Evolutionary conservation across 2,329 filamentous ascomycete genomes (phyloP).

Genomic region (Sphaerulina musiva): DNA sequence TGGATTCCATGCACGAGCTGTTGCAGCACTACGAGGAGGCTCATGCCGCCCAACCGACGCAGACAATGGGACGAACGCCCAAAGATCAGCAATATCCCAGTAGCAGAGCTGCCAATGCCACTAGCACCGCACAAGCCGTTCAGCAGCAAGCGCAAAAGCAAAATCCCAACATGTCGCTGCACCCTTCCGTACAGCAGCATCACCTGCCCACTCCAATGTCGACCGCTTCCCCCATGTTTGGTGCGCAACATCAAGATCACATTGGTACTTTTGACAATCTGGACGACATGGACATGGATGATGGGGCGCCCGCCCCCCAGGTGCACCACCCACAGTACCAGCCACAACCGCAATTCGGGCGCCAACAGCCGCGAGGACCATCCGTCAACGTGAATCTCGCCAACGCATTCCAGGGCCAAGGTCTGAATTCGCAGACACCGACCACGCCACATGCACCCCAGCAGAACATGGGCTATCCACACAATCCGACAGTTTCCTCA

Average conservation of each 20-base stretch:
- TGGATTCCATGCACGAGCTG: conserved; percentile 88
- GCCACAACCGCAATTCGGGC: conserved; percentile 47
- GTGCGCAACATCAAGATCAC: conserved; percentile 29
- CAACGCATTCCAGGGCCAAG: conserved; percentile 60
- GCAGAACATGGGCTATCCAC: conserved; percentile 65
- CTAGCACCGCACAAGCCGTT: conserved; percentile 32
- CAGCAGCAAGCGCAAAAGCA: conserved; percentile 31
- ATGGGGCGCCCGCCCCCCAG: conserved; percentile 60
- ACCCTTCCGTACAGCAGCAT: conserved; percentile 18
- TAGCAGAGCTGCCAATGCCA: conserved; percentile 30
- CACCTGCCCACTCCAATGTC: conserved; percentile 9
- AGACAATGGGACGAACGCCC: conserved; percentile 37
- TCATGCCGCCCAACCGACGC: conserved; percentile 59
- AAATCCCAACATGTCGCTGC: conserved; percentile 20
- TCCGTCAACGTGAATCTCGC: conserved; percentile 77
- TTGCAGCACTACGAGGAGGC: conserved; percentile 95
- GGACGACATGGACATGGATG: conserved; percentile 97
- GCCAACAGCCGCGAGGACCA: conserved; percentile 53
- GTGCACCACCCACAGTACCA: conserved; percentile 38
- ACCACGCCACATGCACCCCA: conserved; percentile 70
- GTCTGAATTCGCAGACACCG: conserved; percentile 76
- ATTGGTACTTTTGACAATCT: conserved; percentile 50
- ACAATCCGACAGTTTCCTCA: conserved; percentile 93
- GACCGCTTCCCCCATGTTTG: conserved; percentile 30
- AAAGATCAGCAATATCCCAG: conserved; percentile 35